Evolutionary conservation across 352 stramenopile genomes (phyloP).

Genomic region (Aphanomyces astaci): DNA sequence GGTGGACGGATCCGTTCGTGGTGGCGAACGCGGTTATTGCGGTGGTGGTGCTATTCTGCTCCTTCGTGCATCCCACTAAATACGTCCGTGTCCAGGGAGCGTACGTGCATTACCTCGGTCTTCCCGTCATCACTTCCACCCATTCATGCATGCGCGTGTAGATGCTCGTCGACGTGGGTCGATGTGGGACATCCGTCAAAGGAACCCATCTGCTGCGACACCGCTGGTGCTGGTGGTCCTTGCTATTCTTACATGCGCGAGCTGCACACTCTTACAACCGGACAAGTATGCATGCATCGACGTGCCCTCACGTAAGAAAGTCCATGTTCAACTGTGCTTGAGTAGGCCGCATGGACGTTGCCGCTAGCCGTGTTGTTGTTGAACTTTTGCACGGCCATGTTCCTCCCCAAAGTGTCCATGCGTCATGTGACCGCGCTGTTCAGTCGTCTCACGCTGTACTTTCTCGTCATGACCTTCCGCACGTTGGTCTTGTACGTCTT

Average conservation of each 20-base stretch:
- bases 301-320: neutral
- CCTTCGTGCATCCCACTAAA: conserved; percentile 47
- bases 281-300: conserved; percentile 28
- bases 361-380: conserved; percentile 48
- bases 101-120: conserved; percentile 37
- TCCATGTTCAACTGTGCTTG: neutral
- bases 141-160: conserved; percentile 23
- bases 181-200: conserved; percentile 16
- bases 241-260: conserved; percentile 67
- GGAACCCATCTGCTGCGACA: conserved; percentile 51
- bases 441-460: conserved; percentile 49
- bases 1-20: conserved; percentile 31
- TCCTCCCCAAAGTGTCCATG: conserved; percentile 41
- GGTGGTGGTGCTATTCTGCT: conserved; percentile 46
- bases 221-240: conserved; percentile 26
- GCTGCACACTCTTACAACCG: conserved; percentile 38
- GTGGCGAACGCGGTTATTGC: conserved; percentile 45
- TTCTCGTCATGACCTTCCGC: conserved; percentile 50
- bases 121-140: neutral
- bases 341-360: conserved; percentile 55
- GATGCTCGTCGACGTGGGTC: conserved; percentile 66
- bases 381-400: conserved; percentile 64
- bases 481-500: conserved; percentile 60
- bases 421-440: conserved; percentile 44
- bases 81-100: conserved; percentile 60